phyloP scores from a whole-genome alignment of 2,329 filamentous ascomycete genomes.

The Claviceps sp. region DNA sequence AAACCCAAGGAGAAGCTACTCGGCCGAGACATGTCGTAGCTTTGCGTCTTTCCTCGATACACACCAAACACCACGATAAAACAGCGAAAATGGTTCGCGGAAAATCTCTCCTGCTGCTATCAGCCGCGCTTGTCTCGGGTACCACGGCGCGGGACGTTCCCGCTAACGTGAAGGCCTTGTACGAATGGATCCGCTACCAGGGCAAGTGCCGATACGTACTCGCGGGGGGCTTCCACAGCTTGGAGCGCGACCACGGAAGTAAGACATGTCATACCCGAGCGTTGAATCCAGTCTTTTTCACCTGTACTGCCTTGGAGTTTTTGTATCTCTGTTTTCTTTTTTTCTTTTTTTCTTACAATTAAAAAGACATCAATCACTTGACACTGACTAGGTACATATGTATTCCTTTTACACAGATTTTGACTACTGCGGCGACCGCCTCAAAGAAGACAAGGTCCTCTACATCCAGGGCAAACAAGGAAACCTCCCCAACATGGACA shows the following conservation, averaged over 20 bases:
- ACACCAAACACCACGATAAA: too few relatives aligned
- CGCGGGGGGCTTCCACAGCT: constrained; percentile 27
- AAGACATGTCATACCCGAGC: constrained; percentile 3
- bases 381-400: too few relatives aligned
- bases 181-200: constrained; percentile 23
- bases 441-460: constrained; percentile 26
- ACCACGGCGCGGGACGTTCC: constrained; percentile 22
- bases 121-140: too few relatives aligned
- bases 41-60: too few relatives aligned
- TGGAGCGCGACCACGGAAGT: constrained; percentile 23
- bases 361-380: neutral
- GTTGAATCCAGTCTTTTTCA: too few relatives aligned
- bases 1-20: too few relatives aligned
- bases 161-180: constrained; percentile 26
- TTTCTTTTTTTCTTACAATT: too few relatives aligned
- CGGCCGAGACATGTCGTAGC: too few relatives aligned
- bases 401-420: constrained; percentile 12
- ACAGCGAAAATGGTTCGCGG: too few relatives aligned
- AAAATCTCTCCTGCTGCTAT: too few relatives aligned
- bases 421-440: constrained; percentile 34
- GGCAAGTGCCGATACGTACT: constrained; percentile 25
- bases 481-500: constrained; percentile 39
- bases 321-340: too few relatives aligned
- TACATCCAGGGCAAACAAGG: constrained; percentile 32
- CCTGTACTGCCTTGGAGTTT: too few relatives aligned